Evolutionary conservation across 2,329 filamentous ascomycete genomes (phyloP), one percentile per base, ranked within the genome.

Genomic region (Dactylellina drechsleri): DNA sequence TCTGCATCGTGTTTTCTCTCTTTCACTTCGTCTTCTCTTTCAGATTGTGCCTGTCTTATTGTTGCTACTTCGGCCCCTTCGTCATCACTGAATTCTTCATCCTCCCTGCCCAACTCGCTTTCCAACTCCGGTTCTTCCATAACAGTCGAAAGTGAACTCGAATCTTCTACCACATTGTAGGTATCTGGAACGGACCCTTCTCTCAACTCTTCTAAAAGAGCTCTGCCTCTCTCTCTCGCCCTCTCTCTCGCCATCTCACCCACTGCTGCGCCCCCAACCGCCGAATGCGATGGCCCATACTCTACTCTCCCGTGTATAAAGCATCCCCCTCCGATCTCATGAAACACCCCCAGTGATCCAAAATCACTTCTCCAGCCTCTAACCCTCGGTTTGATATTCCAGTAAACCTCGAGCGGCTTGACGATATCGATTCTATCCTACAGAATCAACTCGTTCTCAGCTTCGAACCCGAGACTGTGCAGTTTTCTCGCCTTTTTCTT

Each of bases 381-480:
- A 56, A 65, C 18, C 8, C 53, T 59, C 59, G 66, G 56, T 26
- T 66, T 66, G 15, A 56, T 49, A 49, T 66, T 74, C 28, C 47
- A 54, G 40, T 59, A 75, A 47, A 68, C 58, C 64, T 40, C 71
- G 3, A 59, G 60, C 52, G 71, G 71, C 59, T 53, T 7, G 31
- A 54, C 49, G 40, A 41, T 16, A 58, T 68, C 58, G 64, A 58
- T 47, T 65, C 64, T 20, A 41, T 65, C 15, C 71, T 75, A 75
- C 60, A 75, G 52, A 65, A 75, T 73, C 56, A 79, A 76, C 65
- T 80, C 79, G 78, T 90, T 91, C 84, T 97, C 93, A 28, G 91
- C 91, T 83, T 97, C 93, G 80, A 97, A 97, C 0, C 94, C 94
- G 54, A 95, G 85, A 47, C 87, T 88, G 16, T 89, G 87, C 73